Evolutionary conservation across 164 flowering plant species (phyloP), one percentile per base, ranked within the genome.

Genomic region (Litsea cubeba): DNA sequence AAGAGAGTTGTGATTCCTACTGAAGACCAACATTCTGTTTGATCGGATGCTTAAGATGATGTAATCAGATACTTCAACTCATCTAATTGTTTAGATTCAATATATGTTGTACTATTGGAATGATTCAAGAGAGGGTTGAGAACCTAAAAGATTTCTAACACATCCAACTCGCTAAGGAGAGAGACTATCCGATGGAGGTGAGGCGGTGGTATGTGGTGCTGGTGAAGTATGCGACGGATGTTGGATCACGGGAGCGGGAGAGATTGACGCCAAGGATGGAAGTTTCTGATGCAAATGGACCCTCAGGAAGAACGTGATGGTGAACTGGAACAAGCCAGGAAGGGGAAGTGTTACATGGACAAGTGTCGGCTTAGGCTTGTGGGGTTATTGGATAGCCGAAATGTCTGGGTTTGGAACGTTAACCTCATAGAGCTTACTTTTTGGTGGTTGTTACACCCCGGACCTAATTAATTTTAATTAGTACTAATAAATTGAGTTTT

Each of bases 281-380:
- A 81, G 81, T 93, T 91, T 72, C 94, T 91, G 77, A 69, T 70
- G 85, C 82, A 81, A 68, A 72, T 80, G 28, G 89, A 90, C 60
- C 83, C 83, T 78, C 79, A 3, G 74, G 87, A 93, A 91, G 88
- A 92, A 92, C 75, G 95, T 95, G 84, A 95, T 92, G 98, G 92
- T 89, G 82, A 95, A 98, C 60, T 95, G 99, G 99, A 95, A 93
- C 58, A n/a, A n/a, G n/a, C n/a, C n/a, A 40, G 49, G 46, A 95
- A 92, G 4, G 96, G 99, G 0, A 85, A 79, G 49, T 95, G 98
- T 75, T 72, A 46, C 17, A 98, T 93, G 2, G 97, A 95, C 46
- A 95, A 95, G 88, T 93, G 99, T 75, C 72, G 98, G 79, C 98
- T 98, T 5, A 81, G 97, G 25, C 82, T 95, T 15, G 86, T 93